These are phyloP conservation scores for Boletus pseudo-olivaceus DNA, from an alignment of 768 basidiomycete species.

Conservation along the genomic window DNA sequence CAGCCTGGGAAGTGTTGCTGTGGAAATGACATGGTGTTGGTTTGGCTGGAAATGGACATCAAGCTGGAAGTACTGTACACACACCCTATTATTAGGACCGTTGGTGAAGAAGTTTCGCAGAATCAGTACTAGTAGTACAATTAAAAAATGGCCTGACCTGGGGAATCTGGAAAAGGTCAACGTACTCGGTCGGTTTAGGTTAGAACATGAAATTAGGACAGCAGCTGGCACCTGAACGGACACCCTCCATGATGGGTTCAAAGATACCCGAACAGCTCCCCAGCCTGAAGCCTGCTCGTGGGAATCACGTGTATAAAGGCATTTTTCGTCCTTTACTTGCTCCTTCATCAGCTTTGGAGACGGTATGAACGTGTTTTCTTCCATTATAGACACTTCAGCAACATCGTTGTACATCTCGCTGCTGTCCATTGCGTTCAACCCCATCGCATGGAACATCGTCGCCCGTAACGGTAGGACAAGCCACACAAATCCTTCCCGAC, in stretches of 20 bases:
- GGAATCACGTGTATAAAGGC: constrained; percentile 3
- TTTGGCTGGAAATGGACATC: neutral
- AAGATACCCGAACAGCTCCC: too few species aligned
- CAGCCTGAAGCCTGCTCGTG: too few species aligned
- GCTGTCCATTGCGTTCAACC: constrained; percentile 83
- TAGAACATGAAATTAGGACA: neutral
- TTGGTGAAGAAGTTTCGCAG: neutral
- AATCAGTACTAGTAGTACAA: neutral
- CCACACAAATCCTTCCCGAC: neutral
- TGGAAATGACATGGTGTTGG: neutral
- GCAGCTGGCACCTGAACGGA: neutral
- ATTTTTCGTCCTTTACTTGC: neutral
- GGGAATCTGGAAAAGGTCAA: neutral
- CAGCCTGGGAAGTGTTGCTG: constrained; percentile 11
- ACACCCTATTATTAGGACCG: neutral
- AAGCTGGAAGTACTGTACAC: neutral
- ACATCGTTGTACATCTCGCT: constrained; percentile 63
- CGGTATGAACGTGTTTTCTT: constrained; percentile 27
- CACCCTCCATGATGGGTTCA: too few species aligned
- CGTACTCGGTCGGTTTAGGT: neutral
- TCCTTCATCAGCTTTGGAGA: neutral
- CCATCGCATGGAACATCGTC: constrained; percentile 93
- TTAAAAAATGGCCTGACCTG: neutral
- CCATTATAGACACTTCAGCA: constrained; percentile 57
- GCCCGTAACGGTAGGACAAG: constrained; percentile 76